Evolutionary conservation across 345 rosid species (phyloP).

Genomic region (Turritis glabra): DNA sequence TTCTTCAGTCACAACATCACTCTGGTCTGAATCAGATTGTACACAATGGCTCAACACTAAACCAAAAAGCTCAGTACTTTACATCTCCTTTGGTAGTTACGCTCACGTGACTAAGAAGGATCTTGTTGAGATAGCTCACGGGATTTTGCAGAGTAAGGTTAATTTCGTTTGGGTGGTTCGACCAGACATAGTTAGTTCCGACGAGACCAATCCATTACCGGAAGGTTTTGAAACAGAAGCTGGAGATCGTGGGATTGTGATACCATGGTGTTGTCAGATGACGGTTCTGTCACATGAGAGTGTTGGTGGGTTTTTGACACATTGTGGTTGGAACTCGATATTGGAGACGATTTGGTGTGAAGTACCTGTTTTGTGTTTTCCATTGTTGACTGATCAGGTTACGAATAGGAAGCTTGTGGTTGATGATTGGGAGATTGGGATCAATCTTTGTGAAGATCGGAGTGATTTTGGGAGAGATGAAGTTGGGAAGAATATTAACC

Average conservation of each 20-base stretch:
- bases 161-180: slow-evolving; percentile 85
- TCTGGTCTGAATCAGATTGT: slow-evolving; percentile 87
- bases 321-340: slow-evolving; percentile 88
- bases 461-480: slow-evolving; percentile 43
- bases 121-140: slow-evolving; percentile 61
- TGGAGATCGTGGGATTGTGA: slow-evolving; percentile 52
- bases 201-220: slow-evolving; percentile 57
- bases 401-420: slow-evolving; percentile 79
- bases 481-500: slow-evolving; percentile 44
- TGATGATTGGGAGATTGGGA: slow-evolving; percentile 81
- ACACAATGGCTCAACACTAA: slow-evolving; percentile 70
- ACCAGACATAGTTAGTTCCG: slow-evolving; percentile 73
- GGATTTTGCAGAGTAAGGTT: slow-evolving; percentile 54
- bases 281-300: slow-evolving; percentile 59
- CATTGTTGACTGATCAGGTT: slow-evolving; percentile 77
- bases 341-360: slow-evolving; percentile 69
- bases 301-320: slow-evolving; percentile 76
- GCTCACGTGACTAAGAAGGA: slow-evolving; percentile 62
- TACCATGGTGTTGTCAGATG: slow-evolving; percentile 76
- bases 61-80: slow-evolving; percentile 67
- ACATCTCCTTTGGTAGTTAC: slow-evolving; percentile 77
- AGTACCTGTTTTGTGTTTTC: slow-evolving; percentile 72
- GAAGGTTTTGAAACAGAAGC: slow-evolving; percentile 46
- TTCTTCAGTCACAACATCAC: slow-evolving; percentile 55
- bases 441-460: slow-evolving; percentile 50